These are phyloP conservation scores for Saccharum spontaneum DNA, from an alignment of 176 grass and related monocot species.

Conservation along the genomic window DNA sequence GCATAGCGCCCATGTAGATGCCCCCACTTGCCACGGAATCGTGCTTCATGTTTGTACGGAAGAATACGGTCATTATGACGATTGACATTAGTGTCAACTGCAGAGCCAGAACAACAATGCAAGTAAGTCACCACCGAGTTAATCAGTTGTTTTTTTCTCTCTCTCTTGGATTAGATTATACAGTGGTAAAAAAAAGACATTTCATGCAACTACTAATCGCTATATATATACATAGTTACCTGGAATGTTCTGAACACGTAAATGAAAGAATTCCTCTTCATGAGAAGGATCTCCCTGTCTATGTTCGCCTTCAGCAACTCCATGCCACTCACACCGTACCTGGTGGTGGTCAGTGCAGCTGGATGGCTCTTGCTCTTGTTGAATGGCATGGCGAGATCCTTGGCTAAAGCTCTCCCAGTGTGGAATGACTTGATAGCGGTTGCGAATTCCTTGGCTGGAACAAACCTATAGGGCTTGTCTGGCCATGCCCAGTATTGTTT, in stretches of 20 bases:
- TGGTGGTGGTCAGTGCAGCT: constrained; percentile 67
- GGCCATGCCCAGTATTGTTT: constrained; percentile 58
- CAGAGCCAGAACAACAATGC: constrained; percentile 15
- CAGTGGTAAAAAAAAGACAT: background rate
- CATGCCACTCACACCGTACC: constrained; percentile 61
- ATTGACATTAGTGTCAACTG: constrained; percentile 64
- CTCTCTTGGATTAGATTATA: background rate
- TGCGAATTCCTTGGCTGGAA: constrained; percentile 65
- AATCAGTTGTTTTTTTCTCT: background rate
- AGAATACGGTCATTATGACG: constrained; percentile 75
- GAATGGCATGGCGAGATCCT: constrained; percentile 58
- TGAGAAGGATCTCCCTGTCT: constrained; percentile 70
- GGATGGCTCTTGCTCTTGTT: constrained; percentile 72
- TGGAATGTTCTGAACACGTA: constrained; percentile 75
- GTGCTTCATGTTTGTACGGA: constrained; percentile 76
- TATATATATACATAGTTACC: constrained; percentile 24
- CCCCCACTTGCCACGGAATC: constrained; percentile 37
- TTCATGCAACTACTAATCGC: background rate
- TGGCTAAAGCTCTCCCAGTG: constrained; percentile 43
- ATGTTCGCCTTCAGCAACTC: constrained; percentile 79
- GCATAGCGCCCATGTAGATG: constrained; percentile 64
- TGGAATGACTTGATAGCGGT: constrained; percentile 60
- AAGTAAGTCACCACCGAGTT: background rate
- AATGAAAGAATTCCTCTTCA: constrained; percentile 94
- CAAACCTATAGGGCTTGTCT: constrained; percentile 53